Percentiles rank a stretch among this genome's conserved stretches.
These are phyloP conservation scores for Talaromyces borbonicus DNA, from an alignment of 495 filamentous ascomycete genomes.

Conservation along the genomic window DNA sequence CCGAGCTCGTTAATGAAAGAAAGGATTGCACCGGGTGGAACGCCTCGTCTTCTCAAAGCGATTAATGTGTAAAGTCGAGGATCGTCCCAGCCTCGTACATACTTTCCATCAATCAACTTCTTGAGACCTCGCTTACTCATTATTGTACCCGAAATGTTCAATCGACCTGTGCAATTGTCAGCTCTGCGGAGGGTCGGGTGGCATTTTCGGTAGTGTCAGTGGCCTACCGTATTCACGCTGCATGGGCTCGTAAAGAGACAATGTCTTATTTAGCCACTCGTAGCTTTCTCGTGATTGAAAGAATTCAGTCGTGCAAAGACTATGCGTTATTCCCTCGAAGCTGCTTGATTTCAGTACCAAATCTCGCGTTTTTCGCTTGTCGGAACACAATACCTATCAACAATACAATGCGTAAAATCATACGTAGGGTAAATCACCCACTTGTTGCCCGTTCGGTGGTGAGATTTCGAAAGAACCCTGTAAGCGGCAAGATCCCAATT, in stretches of 20 bases:
- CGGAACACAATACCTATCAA: not conserved
- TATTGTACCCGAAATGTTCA: conserved; percentile 73
- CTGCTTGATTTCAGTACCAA: conserved; percentile 59
- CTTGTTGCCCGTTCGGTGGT: conserved; percentile 61
- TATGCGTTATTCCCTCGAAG: conserved; percentile 82
- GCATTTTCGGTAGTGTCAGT: too few species aligned
- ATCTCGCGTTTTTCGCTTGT: conserved; percentile 6
- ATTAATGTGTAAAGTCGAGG: conserved; percentile 86
- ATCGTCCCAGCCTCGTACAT: conserved; percentile 81
- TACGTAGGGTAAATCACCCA: conserved; percentile 89
- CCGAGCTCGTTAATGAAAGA: conserved; percentile 83
- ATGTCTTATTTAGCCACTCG: conserved; percentile 72
- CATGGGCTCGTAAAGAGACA: conserved; percentile 76
- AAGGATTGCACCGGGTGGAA: conserved; percentile 79
- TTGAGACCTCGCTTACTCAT: conserved; percentile 76
- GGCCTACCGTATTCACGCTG: conserved; percentile 58
- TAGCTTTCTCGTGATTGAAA: conserved; percentile 66
- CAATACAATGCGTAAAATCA: conserved; percentile 70
- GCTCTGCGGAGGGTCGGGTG: too few species aligned
- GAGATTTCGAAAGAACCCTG: conserved; percentile 31
- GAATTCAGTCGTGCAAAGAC: conserved; percentile 83
- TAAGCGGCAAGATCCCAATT: conserved; percentile 11
- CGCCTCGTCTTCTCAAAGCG: conserved; percentile 67
- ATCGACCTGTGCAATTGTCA: conserved; percentile 49
- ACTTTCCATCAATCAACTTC: conserved; percentile 59